phyloP scores from a whole-genome alignment of 331 rosid genomes.

The Acacia pycnantha region DNA sequence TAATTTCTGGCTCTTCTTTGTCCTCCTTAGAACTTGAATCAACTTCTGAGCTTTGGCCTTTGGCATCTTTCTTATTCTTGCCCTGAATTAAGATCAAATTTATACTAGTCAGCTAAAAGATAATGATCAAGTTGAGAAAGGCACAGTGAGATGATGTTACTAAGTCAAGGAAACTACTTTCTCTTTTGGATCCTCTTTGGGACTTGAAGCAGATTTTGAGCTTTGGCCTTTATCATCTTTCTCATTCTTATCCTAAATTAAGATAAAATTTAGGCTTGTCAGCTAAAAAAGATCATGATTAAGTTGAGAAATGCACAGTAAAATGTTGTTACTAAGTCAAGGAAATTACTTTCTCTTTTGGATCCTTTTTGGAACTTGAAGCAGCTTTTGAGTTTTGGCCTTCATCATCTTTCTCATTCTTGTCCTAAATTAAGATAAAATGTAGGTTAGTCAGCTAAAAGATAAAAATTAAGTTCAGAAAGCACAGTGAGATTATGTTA shows the following conservation, averaged over 20 bases:
- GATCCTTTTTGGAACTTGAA: constrained; percentile 35
- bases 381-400: constrained; percentile 44
- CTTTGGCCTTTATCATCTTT: constrained; percentile 39
- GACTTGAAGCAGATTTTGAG: constrained; percentile 44
- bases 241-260: constrained; percentile 56
- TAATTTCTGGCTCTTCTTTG: constrained; percentile 46
- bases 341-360: constrained; percentile 47
- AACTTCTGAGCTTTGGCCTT: constrained; percentile 47
- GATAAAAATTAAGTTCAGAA: not conserved
- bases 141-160: not conserved
- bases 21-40: constrained; percentile 37
- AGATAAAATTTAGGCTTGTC: not conserved
- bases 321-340: not conserved
- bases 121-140: not conserved
- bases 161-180: constrained; percentile 29
- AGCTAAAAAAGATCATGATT: not conserved
- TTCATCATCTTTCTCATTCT: constrained; percentile 46
- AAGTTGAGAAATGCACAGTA: not conserved
- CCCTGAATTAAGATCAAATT: constrained; percentile 34
- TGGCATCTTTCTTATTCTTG: constrained; percentile 48
- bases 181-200: constrained; percentile 42
- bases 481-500: not conserved
- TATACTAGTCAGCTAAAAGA: not conserved
- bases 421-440: constrained; percentile 40
- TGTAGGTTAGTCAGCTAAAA: not conserved